These are phyloP conservation scores for Lenzites betulinus DNA, from an alignment of 768 basidiomycete species.

Conservation along the genomic window DNA sequence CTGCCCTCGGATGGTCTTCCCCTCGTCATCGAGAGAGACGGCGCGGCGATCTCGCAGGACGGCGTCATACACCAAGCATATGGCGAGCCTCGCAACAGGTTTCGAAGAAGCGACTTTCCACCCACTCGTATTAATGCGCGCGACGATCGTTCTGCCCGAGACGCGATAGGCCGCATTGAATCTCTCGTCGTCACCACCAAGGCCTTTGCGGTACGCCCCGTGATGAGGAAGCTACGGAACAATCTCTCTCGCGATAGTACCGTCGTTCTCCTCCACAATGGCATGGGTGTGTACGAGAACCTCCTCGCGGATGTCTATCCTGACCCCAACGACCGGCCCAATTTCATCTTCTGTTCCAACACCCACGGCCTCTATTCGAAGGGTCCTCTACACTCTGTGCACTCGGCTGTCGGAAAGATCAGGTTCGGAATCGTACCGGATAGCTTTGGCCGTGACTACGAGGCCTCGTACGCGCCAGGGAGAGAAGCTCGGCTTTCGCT, in stretches of 20 bases:
- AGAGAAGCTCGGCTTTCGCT: conserved; percentile 48
- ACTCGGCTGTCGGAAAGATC: conserved; percentile 69
- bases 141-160: not conserved
- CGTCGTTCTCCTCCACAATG: conserved; percentile 92
- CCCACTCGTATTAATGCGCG: conserved; percentile 2
- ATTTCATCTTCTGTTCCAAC: conserved; percentile 83
- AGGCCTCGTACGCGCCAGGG: conserved; percentile 41
- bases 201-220: conserved; percentile 61
- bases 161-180: conserved; percentile 47
- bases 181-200: conserved; percentile 85
- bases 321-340: conserved; percentile 72
- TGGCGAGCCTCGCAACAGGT: not conserved
- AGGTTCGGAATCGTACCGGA: conserved; percentile 83
- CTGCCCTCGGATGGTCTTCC: conserved; percentile 33
- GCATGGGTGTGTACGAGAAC: conserved; percentile 89
- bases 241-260: conserved; percentile 71
- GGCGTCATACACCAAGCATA: conserved; percentile 45
- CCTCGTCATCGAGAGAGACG: conserved; percentile 54
- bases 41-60: conserved; percentile 41
- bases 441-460: conserved; percentile 59
- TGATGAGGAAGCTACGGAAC: conserved; percentile 58
- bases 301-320: conserved; percentile 69
- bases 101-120: conserved; percentile 7
- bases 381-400: conserved; percentile 55
- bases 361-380: conserved; percentile 77